Evolutionary conservation across 192 early-diverging fungal species (phyloP).

Genomic region (Mycoemilia scoparia): DNA sequence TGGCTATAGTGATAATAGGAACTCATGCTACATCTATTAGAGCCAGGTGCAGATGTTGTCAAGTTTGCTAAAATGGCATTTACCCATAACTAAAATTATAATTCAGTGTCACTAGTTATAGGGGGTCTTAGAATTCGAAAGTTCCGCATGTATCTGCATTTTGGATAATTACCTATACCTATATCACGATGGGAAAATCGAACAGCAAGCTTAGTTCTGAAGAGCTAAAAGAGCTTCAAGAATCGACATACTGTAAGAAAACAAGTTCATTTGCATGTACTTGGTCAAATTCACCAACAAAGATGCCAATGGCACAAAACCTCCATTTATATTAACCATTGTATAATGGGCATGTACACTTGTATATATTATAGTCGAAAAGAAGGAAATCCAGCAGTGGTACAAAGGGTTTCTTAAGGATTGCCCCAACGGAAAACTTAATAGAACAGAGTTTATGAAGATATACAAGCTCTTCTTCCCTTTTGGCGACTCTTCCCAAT

Average conservation of each 20-base stretch:
- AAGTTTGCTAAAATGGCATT: too few species aligned
- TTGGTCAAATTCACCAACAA: not conserved
- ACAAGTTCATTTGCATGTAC: not conserved
- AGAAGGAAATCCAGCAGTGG: conserved; percentile 92
- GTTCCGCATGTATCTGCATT: too few species aligned
- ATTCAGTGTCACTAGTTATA: too few species aligned
- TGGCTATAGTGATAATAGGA: too few species aligned
- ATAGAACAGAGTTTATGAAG: conserved; percentile 70
- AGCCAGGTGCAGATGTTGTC: too few species aligned
- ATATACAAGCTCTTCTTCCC: conserved; percentile 95
- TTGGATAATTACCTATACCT: too few species aligned
- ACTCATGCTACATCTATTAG: too few species aligned
- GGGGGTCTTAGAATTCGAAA: too few species aligned
- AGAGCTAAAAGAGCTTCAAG: conserved; percentile 59
- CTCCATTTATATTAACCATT: not conserved
- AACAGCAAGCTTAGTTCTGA: conserved; percentile 66
- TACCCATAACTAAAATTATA: too few species aligned
- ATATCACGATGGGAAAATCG: conserved; percentile 68
- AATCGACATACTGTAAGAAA: conserved; percentile 62
- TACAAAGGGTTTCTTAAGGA: conserved; percentile 90
- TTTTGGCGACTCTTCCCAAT: conserved; percentile 81
- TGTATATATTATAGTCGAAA: conserved; percentile 40
- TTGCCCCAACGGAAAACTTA: conserved; percentile 68
- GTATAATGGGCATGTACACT: conserved; percentile 9
- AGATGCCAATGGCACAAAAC: not conserved